Evolutionary conservation across 148 eudicot genomes (phyloP).

Genomic region (Fagopyrum tataricum): DNA sequence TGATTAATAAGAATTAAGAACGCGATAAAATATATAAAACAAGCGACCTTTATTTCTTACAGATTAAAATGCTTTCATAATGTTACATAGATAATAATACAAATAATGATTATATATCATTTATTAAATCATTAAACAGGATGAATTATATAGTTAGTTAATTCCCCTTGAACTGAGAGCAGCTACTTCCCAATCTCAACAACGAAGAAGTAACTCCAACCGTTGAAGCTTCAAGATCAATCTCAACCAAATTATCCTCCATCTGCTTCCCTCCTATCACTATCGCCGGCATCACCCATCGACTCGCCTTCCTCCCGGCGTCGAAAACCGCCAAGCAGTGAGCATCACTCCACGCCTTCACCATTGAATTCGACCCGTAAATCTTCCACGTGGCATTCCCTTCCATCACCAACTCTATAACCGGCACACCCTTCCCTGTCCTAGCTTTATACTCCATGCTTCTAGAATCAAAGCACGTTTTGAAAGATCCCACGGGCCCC

Average conservation of each 20-base stretch:
- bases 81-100: no score
- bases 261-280: slow-evolving; percentile 49
- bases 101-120: no score
- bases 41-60: no score
- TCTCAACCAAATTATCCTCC: slow-evolving; percentile 47
- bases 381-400: slow-evolving; percentile 40
- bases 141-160: neutral
- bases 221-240: slow-evolving; percentile 26
- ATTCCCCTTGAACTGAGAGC: slow-evolving; percentile 33
- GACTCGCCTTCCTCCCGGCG: slow-evolving; percentile 14
- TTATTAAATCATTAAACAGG: no score
- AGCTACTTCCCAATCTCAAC: slow-evolving; percentile 25
- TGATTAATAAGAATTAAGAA: no score
- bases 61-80: no score
- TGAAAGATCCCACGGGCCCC: slow-evolving; percentile 21
- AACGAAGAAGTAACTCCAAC: slow-evolving; percentile 39
- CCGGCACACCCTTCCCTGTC: slow-evolving; percentile 17
- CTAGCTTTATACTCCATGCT: slow-evolving; percentile 8
- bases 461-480: slow-evolving; percentile 20
- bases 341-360: slow-evolving; percentile 22
- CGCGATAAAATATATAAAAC: no score
- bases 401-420: slow-evolving; percentile 19
- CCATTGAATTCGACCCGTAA: slow-evolving; percentile 44
- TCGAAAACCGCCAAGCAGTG: slow-evolving; percentile 45
- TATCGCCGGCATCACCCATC: slow-evolving; percentile 24